Evolutionary conservation across 148 eudicot species (phyloP).

Genomic region (Camellia granthamiana): DNA sequence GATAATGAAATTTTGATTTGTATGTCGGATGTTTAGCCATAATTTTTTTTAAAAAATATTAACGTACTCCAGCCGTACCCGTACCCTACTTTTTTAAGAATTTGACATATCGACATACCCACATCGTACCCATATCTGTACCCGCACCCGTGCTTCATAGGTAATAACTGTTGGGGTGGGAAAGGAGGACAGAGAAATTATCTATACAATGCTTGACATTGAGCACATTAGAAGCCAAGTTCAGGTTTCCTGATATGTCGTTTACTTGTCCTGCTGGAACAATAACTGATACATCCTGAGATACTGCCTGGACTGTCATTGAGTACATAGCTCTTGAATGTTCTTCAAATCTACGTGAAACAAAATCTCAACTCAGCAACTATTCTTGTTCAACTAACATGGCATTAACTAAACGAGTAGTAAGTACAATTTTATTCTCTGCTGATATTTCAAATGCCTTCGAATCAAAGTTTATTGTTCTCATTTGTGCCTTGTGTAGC

Average conservation of each 20-base stretch:
- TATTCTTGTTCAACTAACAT: background rate
- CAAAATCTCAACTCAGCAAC: background rate
- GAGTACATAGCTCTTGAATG: constrained; percentile 22
- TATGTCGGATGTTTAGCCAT: no score
- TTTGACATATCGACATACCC: no score
- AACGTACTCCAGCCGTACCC: no score
- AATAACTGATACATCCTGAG: constrained; percentile 3
- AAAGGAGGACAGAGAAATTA: background rate
- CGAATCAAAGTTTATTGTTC: background rate
- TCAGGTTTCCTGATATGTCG: constrained; percentile 16
- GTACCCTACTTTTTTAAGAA: no score
- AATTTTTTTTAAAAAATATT: no score
- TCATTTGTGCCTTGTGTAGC: background rate
- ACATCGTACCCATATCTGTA: no score
- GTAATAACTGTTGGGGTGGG: background rate
- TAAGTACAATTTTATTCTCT: background rate
- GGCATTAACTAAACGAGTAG: background rate
- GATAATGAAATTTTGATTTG: no score
- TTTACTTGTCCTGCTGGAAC: constrained; percentile 14
- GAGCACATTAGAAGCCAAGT: constrained; percentile 17
- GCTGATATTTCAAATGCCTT: background rate
- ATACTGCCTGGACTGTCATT: constrained; percentile 19
- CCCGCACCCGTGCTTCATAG: no score
- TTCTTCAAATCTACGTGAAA: constrained; percentile 16
- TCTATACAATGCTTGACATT: constrained; percentile 16